phyloP scores from a whole-genome alignment of 805 yeast species.

The Brettanomyces anomalus region DNA sequence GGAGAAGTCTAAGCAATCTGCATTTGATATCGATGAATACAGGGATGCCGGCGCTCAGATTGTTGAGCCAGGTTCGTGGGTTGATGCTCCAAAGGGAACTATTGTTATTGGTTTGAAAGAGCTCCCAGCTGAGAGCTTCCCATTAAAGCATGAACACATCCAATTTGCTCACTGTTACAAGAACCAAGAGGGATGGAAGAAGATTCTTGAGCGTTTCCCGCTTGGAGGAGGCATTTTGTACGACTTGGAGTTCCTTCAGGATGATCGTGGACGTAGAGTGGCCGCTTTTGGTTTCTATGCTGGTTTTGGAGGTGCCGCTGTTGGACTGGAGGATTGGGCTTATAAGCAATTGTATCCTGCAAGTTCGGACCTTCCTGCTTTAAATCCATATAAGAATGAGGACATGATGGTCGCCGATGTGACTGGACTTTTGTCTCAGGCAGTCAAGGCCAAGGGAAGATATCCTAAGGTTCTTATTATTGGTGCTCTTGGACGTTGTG shows the following conservation, averaged over 20 bases:
- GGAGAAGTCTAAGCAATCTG: slow-evolving; percentile 80
- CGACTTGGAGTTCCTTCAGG: slow-evolving; percentile 90
- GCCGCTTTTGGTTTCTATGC: slow-evolving; percentile 99
- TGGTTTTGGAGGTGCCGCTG: slow-evolving; percentile 99
- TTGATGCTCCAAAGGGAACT: slow-evolving; percentile 80
- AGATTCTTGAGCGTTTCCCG: slow-evolving; percentile 81
- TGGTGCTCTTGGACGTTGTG: slow-evolving; percentile 98
- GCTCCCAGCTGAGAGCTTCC: slow-evolving; percentile 88
- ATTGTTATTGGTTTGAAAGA: slow-evolving; percentile 92
- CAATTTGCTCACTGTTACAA: slow-evolving; percentile 99
- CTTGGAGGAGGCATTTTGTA: slow-evolving; percentile 85
- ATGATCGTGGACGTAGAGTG: slow-evolving; percentile 94
- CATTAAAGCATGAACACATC: slow-evolving; percentile 90
- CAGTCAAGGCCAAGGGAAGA: slow-evolving; percentile 49
- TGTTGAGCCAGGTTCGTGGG: slow-evolving; percentile 94
- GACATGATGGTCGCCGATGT: slow-evolving; percentile 64
- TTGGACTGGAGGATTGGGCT: slow-evolving; percentile 92
- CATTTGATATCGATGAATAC: slow-evolving; percentile 71
- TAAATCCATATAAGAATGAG: slow-evolving; percentile 79
- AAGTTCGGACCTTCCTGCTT: slow-evolving; percentile 64
- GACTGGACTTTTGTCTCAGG: slow-evolving; percentile 45
- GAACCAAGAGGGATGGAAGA: slow-evolving; percentile 95
- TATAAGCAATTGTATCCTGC: slow-evolving; percentile 72
- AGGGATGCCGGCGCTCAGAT: slow-evolving; percentile 72
- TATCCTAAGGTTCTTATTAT: slow-evolving; percentile 79